phyloP scores from a whole-genome alignment of 2,329 filamentous ascomycete genomes.

The Exophiala phaeomuriformis region DNA sequence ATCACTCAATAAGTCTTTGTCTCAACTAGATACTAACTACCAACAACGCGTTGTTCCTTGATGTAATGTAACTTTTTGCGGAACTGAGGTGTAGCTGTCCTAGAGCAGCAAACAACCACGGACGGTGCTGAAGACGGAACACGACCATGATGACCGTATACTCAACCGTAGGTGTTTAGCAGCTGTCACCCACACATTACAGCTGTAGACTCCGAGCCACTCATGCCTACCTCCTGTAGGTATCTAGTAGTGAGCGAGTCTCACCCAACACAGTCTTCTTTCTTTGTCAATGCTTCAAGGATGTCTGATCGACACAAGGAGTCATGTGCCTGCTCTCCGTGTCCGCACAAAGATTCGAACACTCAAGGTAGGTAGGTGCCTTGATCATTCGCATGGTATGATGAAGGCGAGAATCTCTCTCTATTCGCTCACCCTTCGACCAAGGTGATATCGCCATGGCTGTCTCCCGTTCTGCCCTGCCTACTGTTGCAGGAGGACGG shows the following conservation, averaged over 20 bases:
- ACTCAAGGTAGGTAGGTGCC: too few species aligned
- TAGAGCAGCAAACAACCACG: too few species aligned
- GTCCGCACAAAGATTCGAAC: neutral
- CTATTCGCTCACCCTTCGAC: too few species aligned
- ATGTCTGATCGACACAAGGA: neutral
- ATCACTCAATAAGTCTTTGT: neutral
- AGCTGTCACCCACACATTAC: too few species aligned
- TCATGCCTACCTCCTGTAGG: too few species aligned
- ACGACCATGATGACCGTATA: neutral
- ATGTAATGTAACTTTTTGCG: neutral
- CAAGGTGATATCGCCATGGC: neutral
- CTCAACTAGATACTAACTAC: neutral
- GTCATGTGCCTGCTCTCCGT: neutral
- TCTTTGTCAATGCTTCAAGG: neutral
- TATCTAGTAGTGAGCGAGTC: neutral
- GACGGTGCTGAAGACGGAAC: neutral
- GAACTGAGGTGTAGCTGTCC: too few species aligned
- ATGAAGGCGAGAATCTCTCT: too few species aligned
- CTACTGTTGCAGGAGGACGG: neutral
- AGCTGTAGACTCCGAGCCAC: too few species aligned
- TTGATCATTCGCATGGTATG: too few species aligned
- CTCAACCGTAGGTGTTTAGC: neutral
- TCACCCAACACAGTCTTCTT: neutral
- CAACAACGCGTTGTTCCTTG: neutral
- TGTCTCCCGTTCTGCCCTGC: neutral